A percentile compares a stretch with the other conserved stretches of the same genome.
Evolutionary conservation across 2,329 filamentous ascomycete genomes (phyloP).

Genomic region (Volutella citrinella): DNA sequence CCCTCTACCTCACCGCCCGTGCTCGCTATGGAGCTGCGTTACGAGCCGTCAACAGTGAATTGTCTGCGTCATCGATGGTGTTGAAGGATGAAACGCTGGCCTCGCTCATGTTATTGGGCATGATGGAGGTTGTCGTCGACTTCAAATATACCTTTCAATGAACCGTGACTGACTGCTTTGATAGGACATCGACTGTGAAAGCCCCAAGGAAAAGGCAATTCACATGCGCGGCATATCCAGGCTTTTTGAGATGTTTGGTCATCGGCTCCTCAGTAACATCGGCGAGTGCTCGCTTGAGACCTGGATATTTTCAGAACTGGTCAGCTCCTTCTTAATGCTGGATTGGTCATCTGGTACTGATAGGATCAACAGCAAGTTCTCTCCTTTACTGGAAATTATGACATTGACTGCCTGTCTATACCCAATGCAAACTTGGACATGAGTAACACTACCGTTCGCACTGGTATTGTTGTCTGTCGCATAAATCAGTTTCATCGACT

Average conservation of each 20-base stretch:
- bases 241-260: slow-evolving; percentile 12
- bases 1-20: slow-evolving; percentile 13
- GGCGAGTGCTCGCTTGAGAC: slow-evolving; percentile 2
- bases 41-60: slow-evolving; percentile 12
- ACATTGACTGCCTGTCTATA: slow-evolving; percentile 10
- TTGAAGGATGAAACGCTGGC: slow-evolving; percentile 12
- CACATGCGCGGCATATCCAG: slow-evolving; percentile 15
- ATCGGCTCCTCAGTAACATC: slow-evolving; percentile 7
- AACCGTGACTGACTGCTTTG: slow-evolving; percentile 1
- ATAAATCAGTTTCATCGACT: slow-evolving; percentile 14
- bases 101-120: slow-evolving; percentile 15
- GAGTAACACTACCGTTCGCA: slow-evolving; percentile 6
- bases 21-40: slow-evolving; percentile 12
- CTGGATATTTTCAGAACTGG: slow-evolving; percentile 15
- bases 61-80: slow-evolving; percentile 7
- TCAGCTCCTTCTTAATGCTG: slow-evolving; percentile 4
- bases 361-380: slow-evolving; percentile 11
- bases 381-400: slow-evolving; percentile 7
- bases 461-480: slow-evolving; percentile 10
- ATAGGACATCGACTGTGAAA: slow-evolving; percentile 17
- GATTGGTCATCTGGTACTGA: slow-evolving; percentile 3
- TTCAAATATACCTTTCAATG: background rate
- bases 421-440: slow-evolving; percentile 7
- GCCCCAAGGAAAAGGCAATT: slow-evolving; percentile 11
- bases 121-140: slow-evolving; percentile 12